Conservation (phyloP, 371 early-diverging fungal species). For the Synchytrium microbalum region DNA sequence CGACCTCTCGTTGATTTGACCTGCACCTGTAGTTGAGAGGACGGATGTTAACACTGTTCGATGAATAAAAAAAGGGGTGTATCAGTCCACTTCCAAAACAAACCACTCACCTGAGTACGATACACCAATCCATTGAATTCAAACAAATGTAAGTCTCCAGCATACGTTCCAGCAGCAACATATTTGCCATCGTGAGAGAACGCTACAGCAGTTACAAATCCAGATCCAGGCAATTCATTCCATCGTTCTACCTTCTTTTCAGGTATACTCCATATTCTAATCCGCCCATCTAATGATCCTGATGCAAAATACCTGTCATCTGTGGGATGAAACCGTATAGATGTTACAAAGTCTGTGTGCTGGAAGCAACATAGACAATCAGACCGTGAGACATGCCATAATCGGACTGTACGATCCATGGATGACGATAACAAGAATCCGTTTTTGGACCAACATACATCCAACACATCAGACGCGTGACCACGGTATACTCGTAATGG, state of each 20-base stretch:
- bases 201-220: slow-evolving; percentile 65
- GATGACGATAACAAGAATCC: slow-evolving; percentile 75
- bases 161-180: slow-evolving; percentile 67
- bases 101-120: slow-evolving; percentile 60
- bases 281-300: slow-evolving; percentile 70
- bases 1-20: slow-evolving; percentile 4
- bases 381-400: slow-evolving; percentile 70
- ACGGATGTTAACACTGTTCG: neutral
- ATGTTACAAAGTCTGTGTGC: slow-evolving; percentile 69
- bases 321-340: slow-evolving; percentile 72
- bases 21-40: neutral
- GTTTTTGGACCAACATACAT: slow-evolving; percentile 71
- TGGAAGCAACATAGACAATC: slow-evolving; percentile 70
- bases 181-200: slow-evolving; percentile 64
- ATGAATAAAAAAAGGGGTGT: neutral
- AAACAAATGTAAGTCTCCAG: slow-evolving; percentile 65
- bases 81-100: neutral
- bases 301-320: slow-evolving; percentile 75
- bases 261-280: slow-evolving; percentile 76
- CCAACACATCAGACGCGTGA: slow-evolving; percentile 63
- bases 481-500: slow-evolving; percentile 62
- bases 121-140: slow-evolving; percentile 61
- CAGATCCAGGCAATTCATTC: slow-evolving; percentile 53
- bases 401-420: slow-evolving; percentile 73
- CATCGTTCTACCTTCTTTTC: slow-evolving; percentile 67